phyloP scores from a whole-genome alignment of 2,329 filamentous ascomycete species.

The Aspergillus fumigatiaffinis region DNA sequence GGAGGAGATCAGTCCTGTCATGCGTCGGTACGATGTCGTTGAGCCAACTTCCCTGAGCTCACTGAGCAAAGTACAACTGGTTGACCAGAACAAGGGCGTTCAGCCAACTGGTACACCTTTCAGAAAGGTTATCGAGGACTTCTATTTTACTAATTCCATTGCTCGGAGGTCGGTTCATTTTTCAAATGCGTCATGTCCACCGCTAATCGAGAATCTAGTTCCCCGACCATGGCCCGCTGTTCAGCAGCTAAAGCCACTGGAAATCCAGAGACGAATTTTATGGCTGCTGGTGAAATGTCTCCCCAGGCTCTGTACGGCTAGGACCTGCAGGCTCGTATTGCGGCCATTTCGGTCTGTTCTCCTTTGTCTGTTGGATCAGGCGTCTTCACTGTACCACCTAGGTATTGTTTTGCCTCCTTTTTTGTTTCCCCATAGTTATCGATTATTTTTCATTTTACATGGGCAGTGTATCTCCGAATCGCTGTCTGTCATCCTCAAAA shows the following conservation, averaged over 20 bases:
- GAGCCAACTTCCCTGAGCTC: conserved; percentile 71
- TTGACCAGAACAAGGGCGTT: conserved; percentile 90
- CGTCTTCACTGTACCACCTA: conserved; percentile 36
- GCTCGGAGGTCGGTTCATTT: conserved; percentile 72
- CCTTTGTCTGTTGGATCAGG: conserved; percentile 30
- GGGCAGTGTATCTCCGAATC: conserved; percentile 19
- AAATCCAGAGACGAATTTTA: conserved; percentile 73
- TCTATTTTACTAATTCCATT: conserved; percentile 97
- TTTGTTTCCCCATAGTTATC: conserved; percentile 10
- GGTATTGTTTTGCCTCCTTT: conserved; percentile 23
- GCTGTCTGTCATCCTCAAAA: conserved; percentile 20
- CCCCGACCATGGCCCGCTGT: conserved; percentile 96
- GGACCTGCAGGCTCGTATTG: not conserved
- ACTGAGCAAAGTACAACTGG: conserved; percentile 88
- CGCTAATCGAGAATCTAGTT: conserved; percentile 52
- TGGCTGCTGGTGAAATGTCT: conserved; percentile 62
- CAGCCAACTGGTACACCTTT: conserved; percentile 69
- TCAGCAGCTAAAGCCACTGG: conserved; percentile 84
- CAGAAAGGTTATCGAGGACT: conserved; percentile 86
- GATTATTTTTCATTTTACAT: conserved; percentile 21
- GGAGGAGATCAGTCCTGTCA: conserved; percentile 87
- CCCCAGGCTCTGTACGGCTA: conserved; percentile 38
- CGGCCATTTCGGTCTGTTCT: conserved; percentile 14
- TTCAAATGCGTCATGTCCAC: not conserved
- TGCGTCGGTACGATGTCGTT: conserved; percentile 85